Percentiles rank a stretch among this genome's conserved stretches.
These are phyloP conservation scores for Leishmania tropica DNA, from an alignment of 208 protist species.

Conservation along the genomic window DNA sequence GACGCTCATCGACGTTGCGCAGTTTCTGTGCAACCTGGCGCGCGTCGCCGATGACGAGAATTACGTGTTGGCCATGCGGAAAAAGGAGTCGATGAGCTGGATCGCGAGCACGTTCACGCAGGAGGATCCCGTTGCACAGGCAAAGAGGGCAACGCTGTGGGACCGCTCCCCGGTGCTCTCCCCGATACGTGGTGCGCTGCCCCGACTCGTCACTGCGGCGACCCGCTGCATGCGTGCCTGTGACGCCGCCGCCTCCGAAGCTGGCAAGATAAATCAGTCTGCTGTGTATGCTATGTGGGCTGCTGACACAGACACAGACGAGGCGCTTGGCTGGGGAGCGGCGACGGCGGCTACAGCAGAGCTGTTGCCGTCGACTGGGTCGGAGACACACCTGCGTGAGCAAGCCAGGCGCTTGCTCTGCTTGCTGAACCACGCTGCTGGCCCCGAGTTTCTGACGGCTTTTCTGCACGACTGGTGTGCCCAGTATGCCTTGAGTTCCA, in stretches of 20 bases:
- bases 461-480: conserved; percentile 20
- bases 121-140: conserved; percentile 24
- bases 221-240: background rate
- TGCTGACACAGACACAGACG: conserved; percentile 3
- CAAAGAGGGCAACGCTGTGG: conserved; percentile 23
- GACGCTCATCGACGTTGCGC: conserved; percentile 6
- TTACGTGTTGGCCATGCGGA: conserved; percentile 16
- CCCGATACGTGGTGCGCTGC: conserved; percentile 6
- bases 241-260: background rate
- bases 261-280: background rate
- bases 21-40: conserved; percentile 20
- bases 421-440: conserved; percentile 15
- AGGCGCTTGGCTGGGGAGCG: conserved; percentile 3
- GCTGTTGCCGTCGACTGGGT: background rate
- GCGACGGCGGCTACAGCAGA: background rate
- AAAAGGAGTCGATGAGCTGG: conserved; percentile 36
- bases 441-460: conserved; percentile 9
- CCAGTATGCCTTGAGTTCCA: conserved; percentile 3
- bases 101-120: conserved; percentile 31
- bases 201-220: conserved; percentile 10
- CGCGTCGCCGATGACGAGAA: conserved; percentile 20
- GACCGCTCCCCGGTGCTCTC: conserved; percentile 17
- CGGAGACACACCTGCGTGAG: background rate
- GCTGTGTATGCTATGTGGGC: conserved; percentile 13
- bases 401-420: conserved; percentile 6